Percentiles rank a stretch among this genome's conserved stretches.
These are phyloP conservation scores for Epicoccum sorghinum DNA, from an alignment of 2,329 filamentous ascomycete species.

Conservation along the genomic window DNA sequence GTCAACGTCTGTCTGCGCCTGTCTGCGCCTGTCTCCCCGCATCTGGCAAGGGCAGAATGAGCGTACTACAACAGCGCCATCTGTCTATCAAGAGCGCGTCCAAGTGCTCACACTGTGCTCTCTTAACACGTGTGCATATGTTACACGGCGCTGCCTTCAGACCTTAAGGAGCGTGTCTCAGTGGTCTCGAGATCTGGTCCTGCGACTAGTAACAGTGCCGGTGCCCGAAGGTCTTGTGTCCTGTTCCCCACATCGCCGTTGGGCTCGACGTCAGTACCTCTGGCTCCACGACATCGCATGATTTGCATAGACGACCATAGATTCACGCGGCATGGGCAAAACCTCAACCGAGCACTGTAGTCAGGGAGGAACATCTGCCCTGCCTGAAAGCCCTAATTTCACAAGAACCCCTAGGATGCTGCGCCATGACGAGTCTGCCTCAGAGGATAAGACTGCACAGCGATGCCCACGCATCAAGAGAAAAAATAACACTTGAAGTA, in stretches of 20 bases:
- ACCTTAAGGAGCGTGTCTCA: slow-evolving; percentile 7
- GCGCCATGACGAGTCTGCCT: too few species aligned
- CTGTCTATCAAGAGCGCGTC: slow-evolving; percentile 3
- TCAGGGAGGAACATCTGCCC: too few species aligned
- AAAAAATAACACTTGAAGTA: too few species aligned
- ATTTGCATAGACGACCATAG: too few species aligned
- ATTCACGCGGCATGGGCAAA: too few species aligned
- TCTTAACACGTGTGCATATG: slow-evolving; percentile 1
- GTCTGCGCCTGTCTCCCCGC: background rate
- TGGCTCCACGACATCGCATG: too few species aligned
- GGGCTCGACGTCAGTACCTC: background rate
- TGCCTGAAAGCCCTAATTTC: too few species aligned
- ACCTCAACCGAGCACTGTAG: too few species aligned
- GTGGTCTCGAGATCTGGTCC: slow-evolving; percentile 13
- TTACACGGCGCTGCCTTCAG: slow-evolving; percentile 7
- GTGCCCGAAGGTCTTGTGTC: slow-evolving; percentile 8
- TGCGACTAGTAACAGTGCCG: slow-evolving; percentile 10
- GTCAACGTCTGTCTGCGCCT: background rate
- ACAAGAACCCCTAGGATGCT: too few species aligned
- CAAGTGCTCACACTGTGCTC: background rate
- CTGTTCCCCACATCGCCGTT: background rate
- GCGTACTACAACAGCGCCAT: slow-evolving; percentile 1
- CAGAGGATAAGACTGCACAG: too few species aligned
- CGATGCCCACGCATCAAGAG: too few species aligned
- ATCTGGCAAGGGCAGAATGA: background rate